A percentile compares a stretch with the other conserved stretches of the same genome.
Conservation (phyloP, 495 filamentous ascomycete genomes). For the Hypoxylon cercidicola region DNA sequence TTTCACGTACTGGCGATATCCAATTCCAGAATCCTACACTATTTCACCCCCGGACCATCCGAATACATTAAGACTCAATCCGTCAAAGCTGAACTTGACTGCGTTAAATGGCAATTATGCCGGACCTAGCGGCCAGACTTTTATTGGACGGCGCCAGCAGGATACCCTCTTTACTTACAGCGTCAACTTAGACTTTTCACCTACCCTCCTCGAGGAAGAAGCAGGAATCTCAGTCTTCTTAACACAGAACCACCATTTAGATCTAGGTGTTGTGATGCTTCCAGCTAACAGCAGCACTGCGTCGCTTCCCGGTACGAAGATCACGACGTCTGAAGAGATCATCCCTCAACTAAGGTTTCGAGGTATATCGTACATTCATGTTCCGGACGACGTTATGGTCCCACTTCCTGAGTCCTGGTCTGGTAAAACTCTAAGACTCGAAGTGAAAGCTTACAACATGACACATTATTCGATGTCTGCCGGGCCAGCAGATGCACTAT, state of each 20-base stretch:
- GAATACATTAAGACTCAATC: slow-evolving; percentile 52
- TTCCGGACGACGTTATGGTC: slow-evolving; percentile 43
- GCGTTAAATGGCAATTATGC: slow-evolving; percentile 58
- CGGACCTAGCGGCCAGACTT: slow-evolving; percentile 54
- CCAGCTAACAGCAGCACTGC: slow-evolving; percentile 37
- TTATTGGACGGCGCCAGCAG: slow-evolving; percentile 60
- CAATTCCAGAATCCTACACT: slow-evolving; percentile 49
- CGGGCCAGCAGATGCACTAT: slow-evolving; percentile 47
- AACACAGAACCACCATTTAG: slow-evolving; percentile 64
- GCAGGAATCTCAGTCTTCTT: slow-evolving; percentile 59
- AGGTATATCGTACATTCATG: slow-evolving; percentile 50
- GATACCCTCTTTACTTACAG: slow-evolving; percentile 61
- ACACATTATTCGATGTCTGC: slow-evolving; percentile 60
- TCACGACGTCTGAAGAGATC: slow-evolving; percentile 27
- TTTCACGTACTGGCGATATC: slow-evolving; percentile 62
- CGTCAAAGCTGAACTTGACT: slow-evolving; percentile 60
- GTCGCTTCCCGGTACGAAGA: slow-evolving; percentile 13
- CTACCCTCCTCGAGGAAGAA: slow-evolving; percentile 49
- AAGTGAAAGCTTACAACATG: slow-evolving; percentile 57
- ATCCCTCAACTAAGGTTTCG: slow-evolving; percentile 52
- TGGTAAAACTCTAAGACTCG: slow-evolving; percentile 47
- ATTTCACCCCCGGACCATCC: slow-evolving; percentile 52
- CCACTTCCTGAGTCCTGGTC: slow-evolving; percentile 51
- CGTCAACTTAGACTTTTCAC: slow-evolving; percentile 55
- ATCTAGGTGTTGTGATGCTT: slow-evolving; percentile 60